Conservation (phyloP, 2,329 filamentous ascomycete genomes). For the Colletotrichum orchidophilum region DNA sequence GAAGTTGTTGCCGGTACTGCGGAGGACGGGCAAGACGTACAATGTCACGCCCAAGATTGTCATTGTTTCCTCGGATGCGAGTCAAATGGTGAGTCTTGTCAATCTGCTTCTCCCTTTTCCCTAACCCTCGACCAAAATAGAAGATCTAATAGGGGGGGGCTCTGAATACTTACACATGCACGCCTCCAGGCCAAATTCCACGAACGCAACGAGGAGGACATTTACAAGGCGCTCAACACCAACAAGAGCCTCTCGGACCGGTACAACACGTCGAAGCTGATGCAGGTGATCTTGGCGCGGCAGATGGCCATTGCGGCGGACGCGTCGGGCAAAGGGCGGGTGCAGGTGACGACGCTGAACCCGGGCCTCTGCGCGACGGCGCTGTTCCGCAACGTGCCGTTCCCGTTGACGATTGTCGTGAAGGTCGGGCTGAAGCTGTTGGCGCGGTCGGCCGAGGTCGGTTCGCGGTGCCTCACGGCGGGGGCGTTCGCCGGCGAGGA, state of each 20-base stretch:
- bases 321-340: constrained; percentile 41
- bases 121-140: background rate
- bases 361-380: constrained; percentile 53
- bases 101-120: background rate
- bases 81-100: constrained; percentile 38
- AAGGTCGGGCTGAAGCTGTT: constrained; percentile 36
- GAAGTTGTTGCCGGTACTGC: constrained; percentile 52
- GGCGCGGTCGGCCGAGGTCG: constrained; percentile 50
- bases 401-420: constrained; percentile 40
- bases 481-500: constrained; percentile 48
- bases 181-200: constrained; percentile 43
- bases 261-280: constrained; percentile 47
- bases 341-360: constrained; percentile 50
- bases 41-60: constrained; percentile 47
- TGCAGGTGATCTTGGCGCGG: constrained; percentile 43
- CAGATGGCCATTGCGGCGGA: constrained; percentile 47
- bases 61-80: constrained; percentile 51
- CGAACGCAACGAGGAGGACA: constrained; percentile 41
- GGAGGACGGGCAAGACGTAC: constrained; percentile 43
- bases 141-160: background rate
- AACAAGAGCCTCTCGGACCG: constrained; percentile 42
- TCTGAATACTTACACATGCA: background rate
- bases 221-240: constrained; percentile 46
- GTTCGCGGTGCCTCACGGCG: constrained; percentile 49
- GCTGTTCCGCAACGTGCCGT: constrained; percentile 46